Base-by-base conservation (phyloP, 805 yeast species). In the Cyberlindnera veronae region DNA sequence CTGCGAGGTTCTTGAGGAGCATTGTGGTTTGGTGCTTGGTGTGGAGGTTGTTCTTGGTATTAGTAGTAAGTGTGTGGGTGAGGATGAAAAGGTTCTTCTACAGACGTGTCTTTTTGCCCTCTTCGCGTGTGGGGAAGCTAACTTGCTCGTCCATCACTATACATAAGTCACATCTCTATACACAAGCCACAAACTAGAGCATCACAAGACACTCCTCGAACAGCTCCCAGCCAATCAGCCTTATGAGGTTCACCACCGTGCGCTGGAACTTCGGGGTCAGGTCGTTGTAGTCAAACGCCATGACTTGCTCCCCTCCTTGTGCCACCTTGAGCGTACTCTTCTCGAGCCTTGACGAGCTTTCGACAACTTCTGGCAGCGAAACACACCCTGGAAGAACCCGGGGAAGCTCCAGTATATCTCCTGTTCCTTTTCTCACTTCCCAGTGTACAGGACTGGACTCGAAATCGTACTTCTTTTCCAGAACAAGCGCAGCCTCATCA, bases 151-250 rank as follows among this genome's bases (percentile, higher is more conserved):
- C n/a, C n/a, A n/a, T n/a, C n/a, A n/a, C n/a, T n/a, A n/a, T n/a
- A n/a, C n/a, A n/a, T n/a, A n/a, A n/a, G n/a, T n/a, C n/a, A n/a
- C n/a, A n/a, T 17, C 4, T 10, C 24, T 18, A 41, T 6, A 41
- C 13, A 24, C 16, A 33, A n/a, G n/a, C n/a, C n/a, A n/a, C n/a
- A n/a, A n/a, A n/a, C n/a, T n/a, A n/a, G n/a, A n/a, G n/a, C n/a
- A n/a, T n/a, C 16, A 42, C 23, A 6, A 34, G 23, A 6, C 27
- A 28, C 17, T 42, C 34, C 8, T 38, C 38, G 27, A 30, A 41
- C 18, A 44, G 24, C 3, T 37, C 42, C 45, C 44, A 37, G 6
- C 48, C 48, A 9, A 44, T 8, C 9, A 44, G 28, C 21, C 48
- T 21, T 5, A 44, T 11, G 4, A 28, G 11, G 33, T 44, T 42